A percentile compares a stretch with the other conserved stretches of the same genome.
Evolutionary conservation across 192 early-diverging fungal genomes (phyloP).

Genomic region (Mortierella claussenii): DNA sequence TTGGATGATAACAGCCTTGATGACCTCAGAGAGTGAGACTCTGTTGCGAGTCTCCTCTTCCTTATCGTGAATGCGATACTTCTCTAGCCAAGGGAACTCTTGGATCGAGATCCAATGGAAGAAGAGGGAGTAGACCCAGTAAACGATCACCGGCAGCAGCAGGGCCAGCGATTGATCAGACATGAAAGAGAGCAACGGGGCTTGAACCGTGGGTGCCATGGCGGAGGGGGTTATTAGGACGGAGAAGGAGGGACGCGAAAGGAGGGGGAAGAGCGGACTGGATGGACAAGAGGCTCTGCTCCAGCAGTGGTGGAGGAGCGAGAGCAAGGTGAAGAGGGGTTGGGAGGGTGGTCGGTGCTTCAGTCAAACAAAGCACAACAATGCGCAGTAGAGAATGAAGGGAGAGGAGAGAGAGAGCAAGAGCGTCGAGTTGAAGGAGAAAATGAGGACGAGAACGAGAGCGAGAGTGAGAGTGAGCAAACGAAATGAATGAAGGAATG

Average conservation of each 20-base stretch:
- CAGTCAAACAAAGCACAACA: too few species aligned
- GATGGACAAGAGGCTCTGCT: background rate
- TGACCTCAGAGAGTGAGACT: slow-evolving; percentile 71
- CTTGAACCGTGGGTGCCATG: slow-evolving; percentile 52
- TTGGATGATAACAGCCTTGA: slow-evolving; percentile 73
- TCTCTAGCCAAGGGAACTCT: slow-evolving; percentile 70
- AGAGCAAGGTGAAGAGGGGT: background rate
- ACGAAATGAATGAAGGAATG: background rate
- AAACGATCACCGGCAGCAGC: slow-evolving; percentile 66
- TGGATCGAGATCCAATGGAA: slow-evolving; percentile 70
- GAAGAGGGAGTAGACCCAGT: slow-evolving; percentile 77
- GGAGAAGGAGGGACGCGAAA: background rate
- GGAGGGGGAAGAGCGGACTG: background rate
- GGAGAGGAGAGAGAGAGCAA: background rate
- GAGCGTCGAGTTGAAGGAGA: too few species aligned
- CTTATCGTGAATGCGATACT: slow-evolving; percentile 75
- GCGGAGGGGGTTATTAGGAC: background rate
- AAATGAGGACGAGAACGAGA: background rate
- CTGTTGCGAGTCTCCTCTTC: slow-evolving; percentile 67
- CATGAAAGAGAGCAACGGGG: slow-evolving; percentile 56
- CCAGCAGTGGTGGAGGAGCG: background rate
- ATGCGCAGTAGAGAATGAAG: background rate
- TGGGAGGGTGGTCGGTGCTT: too few species aligned
- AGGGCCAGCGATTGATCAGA: slow-evolving; percentile 62
- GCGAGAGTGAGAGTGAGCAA: background rate